Evolutionary conservation across 257 asterid genomes (phyloP), one percentile per base, ranked within the genome.

Genomic region (Knoxia roxburghii): DNA sequence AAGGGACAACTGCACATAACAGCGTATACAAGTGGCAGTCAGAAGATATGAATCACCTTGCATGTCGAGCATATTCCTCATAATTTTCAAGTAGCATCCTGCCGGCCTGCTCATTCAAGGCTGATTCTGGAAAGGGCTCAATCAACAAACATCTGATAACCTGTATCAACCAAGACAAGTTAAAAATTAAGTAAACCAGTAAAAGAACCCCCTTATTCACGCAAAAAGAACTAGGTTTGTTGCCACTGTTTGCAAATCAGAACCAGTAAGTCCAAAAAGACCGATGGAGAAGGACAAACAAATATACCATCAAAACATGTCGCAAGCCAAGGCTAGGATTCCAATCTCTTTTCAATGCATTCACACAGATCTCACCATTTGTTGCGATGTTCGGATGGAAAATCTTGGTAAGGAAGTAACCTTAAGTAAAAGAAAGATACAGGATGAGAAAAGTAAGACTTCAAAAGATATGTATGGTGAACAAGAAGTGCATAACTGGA

Each of bases 111-210:
- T 93, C 99, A 54, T 93, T 93, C 68, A 93, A 75, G 21, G 99
- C 97, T 27, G 99, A 93, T 81, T 93, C 97, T 8, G 99, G 97
- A 84, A 93, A 93, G 68, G 99, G 97, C 74, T 93, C 99, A 50
- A 93, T 90, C 74, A 93, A 71, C 78, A 93, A 83, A 80, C 97
- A 93, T 83, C 99, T 86, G 68, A 93, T 87, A 76, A 93, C 99
- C 97, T 93, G 78, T 77, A 48, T 65, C 52, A 30, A 45, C 27
- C 26, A 11, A 55, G 21, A 50, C 5, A 58, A 61, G 27, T 48
- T 26, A 41, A 46, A 40, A 48, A 54, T n/a, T n/a, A 46, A 49
- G 48, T 50, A 52, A 45, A 20, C 67, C 40, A 69, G 70, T 49
- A 65, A 32, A 64, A 51, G 35, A 53, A 54, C 48, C 32, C 35